Percentiles rank a stretch among this genome's conserved stretches.
These are phyloP conservation scores for Helenozyma rhizophorensis DNA, from an alignment of 805 yeast species.

Conservation along the genomic window DNA sequence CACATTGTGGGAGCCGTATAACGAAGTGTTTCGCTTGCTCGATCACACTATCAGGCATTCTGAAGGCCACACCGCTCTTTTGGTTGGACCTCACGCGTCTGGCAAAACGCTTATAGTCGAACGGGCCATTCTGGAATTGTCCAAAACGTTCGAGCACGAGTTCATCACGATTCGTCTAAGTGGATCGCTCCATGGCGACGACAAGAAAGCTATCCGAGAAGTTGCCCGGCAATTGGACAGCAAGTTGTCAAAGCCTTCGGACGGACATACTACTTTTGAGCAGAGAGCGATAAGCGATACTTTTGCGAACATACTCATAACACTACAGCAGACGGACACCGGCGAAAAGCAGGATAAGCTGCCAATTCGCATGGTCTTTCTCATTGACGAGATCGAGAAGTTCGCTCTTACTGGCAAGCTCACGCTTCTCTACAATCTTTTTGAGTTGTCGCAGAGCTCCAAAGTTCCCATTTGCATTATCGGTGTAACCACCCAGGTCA, in stretches of 20 bases:
- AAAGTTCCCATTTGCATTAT: conserved; percentile 73
- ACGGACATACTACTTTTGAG: conserved; percentile 33
- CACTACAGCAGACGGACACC: conserved; percentile 40
- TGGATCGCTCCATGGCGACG: conserved; percentile 72
- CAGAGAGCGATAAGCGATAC: conserved; percentile 56
- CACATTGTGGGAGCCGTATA: conserved; percentile 27
- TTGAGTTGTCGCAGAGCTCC: conserved; percentile 76
- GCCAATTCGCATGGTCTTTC: conserved; percentile 59
- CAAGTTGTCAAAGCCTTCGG: conserved; percentile 13
- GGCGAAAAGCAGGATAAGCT: conserved; percentile 13
- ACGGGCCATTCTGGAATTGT: conserved; percentile 47
- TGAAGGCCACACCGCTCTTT: conserved; percentile 76
- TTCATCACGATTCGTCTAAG: conserved; percentile 62
- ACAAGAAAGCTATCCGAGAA: conserved; percentile 73
- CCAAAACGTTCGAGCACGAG: conserved; percentile 37
- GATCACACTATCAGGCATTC: conserved; percentile 60
- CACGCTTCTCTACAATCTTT: conserved; percentile 78
- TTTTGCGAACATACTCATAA: conserved; percentile 51
- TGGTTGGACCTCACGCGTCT: conserved; percentile 75
- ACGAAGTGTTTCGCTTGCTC: conserved; percentile 54
- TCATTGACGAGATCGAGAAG: conserved; percentile 81
- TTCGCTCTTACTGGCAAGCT: conserved; percentile 74
- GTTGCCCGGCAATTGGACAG: conserved; percentile 79
- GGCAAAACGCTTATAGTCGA: conserved; percentile 71
- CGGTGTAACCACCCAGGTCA: conserved; percentile 73